Percentiles rank a stretch among this genome's conserved stretches.
Evolutionary conservation across 306 rosid genomes (phyloP).

Genomic region (Neltuma alba): DNA sequence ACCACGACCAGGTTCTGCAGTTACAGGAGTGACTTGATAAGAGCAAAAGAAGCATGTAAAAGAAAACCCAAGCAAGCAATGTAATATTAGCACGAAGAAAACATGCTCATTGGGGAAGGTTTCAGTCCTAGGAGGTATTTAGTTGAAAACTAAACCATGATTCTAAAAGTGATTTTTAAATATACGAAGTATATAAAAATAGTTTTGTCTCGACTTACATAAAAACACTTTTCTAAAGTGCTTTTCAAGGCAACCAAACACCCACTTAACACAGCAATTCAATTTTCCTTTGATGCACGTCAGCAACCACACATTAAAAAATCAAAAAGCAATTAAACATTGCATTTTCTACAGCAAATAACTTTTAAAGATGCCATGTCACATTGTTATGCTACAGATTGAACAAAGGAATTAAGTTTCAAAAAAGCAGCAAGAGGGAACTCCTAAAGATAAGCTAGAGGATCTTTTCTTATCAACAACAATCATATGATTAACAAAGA

Average conservation of each 20-base stretch:
- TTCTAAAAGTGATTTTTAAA: too few relatives aligned
- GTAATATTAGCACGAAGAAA: background rate
- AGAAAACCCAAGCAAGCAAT: conserved; percentile 10
- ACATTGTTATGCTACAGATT: background rate
- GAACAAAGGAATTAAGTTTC: background rate
- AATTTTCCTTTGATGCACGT: background rate
- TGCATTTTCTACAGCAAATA: background rate
- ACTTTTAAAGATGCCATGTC: background rate
- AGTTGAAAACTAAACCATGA: too few relatives aligned
- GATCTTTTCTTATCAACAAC: background rate
- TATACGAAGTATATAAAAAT: too few relatives aligned
- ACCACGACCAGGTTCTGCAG: conserved; percentile 60
- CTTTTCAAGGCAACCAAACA: too few relatives aligned
- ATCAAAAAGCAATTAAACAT: background rate
- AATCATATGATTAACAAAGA: background rate
- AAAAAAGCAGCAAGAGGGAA: background rate
- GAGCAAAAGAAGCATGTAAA: conserved; percentile 22
- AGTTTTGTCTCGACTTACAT: too few relatives aligned
- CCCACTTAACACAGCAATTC: background rate
- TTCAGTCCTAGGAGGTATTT: too few relatives aligned
- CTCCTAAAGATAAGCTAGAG: background rate
- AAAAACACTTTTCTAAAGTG: too few relatives aligned
- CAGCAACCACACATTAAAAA: background rate
- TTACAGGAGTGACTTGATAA: conserved; percentile 42
- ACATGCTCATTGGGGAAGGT: conserved; percentile 19